A percentile compares a stretch with the other conserved stretches of the same genome.
These are phyloP conservation scores for Fusarium marasasianum DNA, from an alignment of 2,329 filamentous ascomycete genomes.

Conservation along the genomic window DNA sequence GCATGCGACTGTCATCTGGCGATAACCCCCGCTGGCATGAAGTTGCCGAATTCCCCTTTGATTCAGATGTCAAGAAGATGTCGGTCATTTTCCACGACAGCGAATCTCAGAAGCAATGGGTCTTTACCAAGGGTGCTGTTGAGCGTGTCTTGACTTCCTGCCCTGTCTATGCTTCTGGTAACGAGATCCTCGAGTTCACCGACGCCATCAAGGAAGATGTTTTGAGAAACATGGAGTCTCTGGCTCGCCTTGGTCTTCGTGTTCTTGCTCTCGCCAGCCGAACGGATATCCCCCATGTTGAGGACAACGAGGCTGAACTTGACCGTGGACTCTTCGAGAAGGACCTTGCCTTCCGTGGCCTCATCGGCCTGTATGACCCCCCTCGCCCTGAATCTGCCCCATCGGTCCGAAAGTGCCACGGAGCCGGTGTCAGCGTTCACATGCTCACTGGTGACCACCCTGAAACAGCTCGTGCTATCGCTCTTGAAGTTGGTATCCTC, in stretches of 20 bases:
- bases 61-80: slow-evolving; percentile 81
- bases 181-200: slow-evolving; percentile 57
- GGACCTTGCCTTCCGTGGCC: slow-evolving; percentile 71
- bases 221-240: slow-evolving; percentile 73
- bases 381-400: slow-evolving; percentile 73
- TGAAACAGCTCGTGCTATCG: slow-evolving; percentile 71
- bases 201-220: slow-evolving; percentile 65
- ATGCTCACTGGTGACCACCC: slow-evolving; percentile 78
- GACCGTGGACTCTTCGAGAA: slow-evolving; percentile 67
- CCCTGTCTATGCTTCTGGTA: slow-evolving; percentile 57
- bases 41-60: slow-evolving; percentile 76
- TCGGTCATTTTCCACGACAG: slow-evolving; percentile 70
- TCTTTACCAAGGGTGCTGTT: slow-evolving; percentile 75
- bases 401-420: slow-evolving; percentile 66
- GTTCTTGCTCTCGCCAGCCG: slow-evolving; percentile 73
- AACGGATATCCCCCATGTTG: slow-evolving; percentile 50
- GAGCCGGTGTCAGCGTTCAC: slow-evolving; percentile 71
- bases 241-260: slow-evolving; percentile 73
- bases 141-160: slow-evolving; percentile 74
- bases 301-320: slow-evolving; percentile 52
- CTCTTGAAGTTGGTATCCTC: slow-evolving; percentile 70
- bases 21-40: slow-evolving; percentile 63
- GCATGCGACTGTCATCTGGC: slow-evolving; percentile 60
- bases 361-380: slow-evolving; percentile 78
- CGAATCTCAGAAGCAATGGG: slow-evolving; percentile 52